Conservation (phyloP, 2,329 filamentous ascomycete species). For the Chaetomiaceae sp. region DNA sequence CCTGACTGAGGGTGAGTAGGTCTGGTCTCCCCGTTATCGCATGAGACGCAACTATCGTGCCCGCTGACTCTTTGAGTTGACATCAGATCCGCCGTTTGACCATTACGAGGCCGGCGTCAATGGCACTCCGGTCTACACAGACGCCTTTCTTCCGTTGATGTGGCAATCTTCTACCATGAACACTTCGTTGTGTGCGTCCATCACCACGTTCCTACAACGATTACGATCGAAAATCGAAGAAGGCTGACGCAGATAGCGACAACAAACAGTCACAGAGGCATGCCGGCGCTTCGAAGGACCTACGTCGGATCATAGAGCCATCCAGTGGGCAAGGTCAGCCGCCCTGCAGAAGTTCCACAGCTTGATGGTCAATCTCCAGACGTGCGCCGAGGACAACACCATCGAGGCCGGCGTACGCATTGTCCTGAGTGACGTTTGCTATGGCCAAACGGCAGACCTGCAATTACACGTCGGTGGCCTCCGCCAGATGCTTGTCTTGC, state of each 20-base stretch:
- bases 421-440: slow-evolving; percentile 13
- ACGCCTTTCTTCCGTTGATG: too few species aligned
- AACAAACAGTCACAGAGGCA: slow-evolving; percentile 6
- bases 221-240: too few species aligned
- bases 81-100: too few species aligned
- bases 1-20: too few species aligned
- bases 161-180: too few species aligned
- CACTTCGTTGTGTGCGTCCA: not conserved
- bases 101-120: too few species aligned
- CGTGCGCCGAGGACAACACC: slow-evolving; percentile 1
- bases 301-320: not conserved
- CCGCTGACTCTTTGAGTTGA: too few species aligned
- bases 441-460: slow-evolving; percentile 8
- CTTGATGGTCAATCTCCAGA: not conserved
- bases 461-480: slow-evolving; percentile 1
- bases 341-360: slow-evolving; percentile 7
- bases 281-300: not conserved
- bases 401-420: slow-evolving; percentile 13
- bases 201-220: too few species aligned
- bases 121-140: too few species aligned
- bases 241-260: not conserved
- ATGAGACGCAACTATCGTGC: too few species aligned
- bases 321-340: not conserved
- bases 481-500: slow-evolving; percentile 2
- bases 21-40: too few species aligned